These are phyloP conservation scores for Pythium sukuiense DNA, from an alignment of 352 stramenopile species.

Conservation along the genomic window DNA sequence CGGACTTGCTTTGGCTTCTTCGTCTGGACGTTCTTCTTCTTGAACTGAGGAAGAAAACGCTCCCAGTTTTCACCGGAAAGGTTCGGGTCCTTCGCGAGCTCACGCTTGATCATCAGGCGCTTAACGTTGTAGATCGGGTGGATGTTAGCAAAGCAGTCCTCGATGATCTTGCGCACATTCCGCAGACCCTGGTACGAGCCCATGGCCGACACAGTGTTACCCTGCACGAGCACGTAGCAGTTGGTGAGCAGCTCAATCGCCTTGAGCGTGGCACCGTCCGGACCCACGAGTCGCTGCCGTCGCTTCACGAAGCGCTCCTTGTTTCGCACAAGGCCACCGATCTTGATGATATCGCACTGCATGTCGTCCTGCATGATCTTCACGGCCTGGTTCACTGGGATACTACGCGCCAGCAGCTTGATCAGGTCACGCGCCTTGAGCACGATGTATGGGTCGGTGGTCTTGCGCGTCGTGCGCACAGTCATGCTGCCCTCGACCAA, in stretches of 20 bases:
- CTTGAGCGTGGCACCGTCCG: conserved; percentile 97
- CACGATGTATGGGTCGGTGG: conserved; percentile 97
- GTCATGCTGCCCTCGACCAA: conserved; percentile 95
- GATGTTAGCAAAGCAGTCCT: conserved; percentile 99
- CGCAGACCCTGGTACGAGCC: conserved; percentile 90
- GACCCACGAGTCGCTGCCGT: conserved; percentile 96
- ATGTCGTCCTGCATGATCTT: conserved; percentile 98
- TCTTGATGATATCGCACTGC: conserved; percentile 99
- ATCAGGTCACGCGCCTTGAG: conserved; percentile 99
- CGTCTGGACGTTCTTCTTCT: conserved; percentile 98
- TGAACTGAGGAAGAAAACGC: conserved; percentile 98
- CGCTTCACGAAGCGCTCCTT: conserved; percentile 99
- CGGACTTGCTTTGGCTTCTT: conserved; percentile 92
- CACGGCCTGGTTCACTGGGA: conserved; percentile 95
- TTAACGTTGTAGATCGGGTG: conserved; percentile 99
- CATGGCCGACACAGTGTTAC: conserved; percentile 96
- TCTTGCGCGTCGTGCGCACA: conserved; percentile 95
- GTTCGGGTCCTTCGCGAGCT: conserved; percentile 98
- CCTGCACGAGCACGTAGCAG: conserved; percentile 99
- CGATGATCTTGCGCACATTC: conserved; percentile 95
- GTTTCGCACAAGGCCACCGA: conserved; percentile 97
- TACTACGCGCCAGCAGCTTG: conserved; percentile 97
- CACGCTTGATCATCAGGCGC: conserved; percentile 99
- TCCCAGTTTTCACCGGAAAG: conserved; percentile 98
- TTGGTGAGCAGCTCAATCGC: conserved; percentile 98